Base-by-base conservation (phyloP, 768 basidiomycete genomes). In the Galerina marginata region DNA sequence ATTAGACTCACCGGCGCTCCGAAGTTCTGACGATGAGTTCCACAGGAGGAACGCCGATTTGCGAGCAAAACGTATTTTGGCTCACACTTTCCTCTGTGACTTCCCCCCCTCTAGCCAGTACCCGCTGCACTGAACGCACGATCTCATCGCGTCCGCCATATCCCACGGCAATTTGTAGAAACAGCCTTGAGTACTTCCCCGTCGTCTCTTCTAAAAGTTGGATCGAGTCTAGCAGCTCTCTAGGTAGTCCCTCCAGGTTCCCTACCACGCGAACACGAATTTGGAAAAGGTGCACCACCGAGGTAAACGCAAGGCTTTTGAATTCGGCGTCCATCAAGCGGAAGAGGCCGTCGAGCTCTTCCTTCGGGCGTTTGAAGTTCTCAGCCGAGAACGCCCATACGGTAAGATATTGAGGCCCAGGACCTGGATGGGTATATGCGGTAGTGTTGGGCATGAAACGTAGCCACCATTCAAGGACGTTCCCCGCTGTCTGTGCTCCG, bases 371-470 rank as follows among this genome's bases (percentile, higher is more conserved):
- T 33, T 54, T 54, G 12, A 54, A 29, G 15, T 54, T 54, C 1
- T 56, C 54, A 9, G 54, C n/a, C 4, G 54, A 56, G 12, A 56
- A 56, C n/a, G 54, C 45, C 54, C 54, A 56, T 12, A 56, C 54
- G 2, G 54, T 56, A 12, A 56, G 23, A 33, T 46, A 47, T 23
- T 14, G 26, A 4, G 45, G n/a, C 2, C 43, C 29, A 23, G 43
- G 23, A 16, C 54, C 29, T 16, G 6, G 42, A 43, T 43, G 42
- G 42, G 42, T 29, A 25, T 25, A 45, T 15, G 36, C 23, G 15
- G 54, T 9, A 5, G 44, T 56, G 36, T 44, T 56, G 14, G 54
- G 44, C 29, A 47, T 56, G 33, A 46, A 46, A 20, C 54, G 43
- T 5, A 56, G 45, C 54, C 54, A 56, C 54, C 54, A 56, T 44